Base-by-base conservation (phyloP, 805 yeast species). In the Kluyveromyces wickerhamii region DNA sequence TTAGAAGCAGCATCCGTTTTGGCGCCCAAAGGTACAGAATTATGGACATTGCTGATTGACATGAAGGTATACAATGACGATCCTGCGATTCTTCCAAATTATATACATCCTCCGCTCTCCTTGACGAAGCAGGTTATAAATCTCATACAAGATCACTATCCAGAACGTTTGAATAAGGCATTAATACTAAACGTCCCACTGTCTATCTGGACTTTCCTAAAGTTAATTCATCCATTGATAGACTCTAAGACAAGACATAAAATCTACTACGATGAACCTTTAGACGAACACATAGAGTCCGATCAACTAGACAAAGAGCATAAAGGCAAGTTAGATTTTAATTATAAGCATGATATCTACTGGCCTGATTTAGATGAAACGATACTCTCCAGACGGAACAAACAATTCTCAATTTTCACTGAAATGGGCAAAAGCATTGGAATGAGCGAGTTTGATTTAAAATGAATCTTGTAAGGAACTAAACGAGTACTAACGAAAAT, bases 1-100 rank as follows among this genome's bases (percentile, higher is more conserved):
- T 59, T 72, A 48, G 79, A 74, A 44, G 47, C 65, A 20, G 71
- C 72, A 7, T 70, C 69, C 5, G 63, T 67, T 27, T 60, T 62
- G 50, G 69, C 71, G 69, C 79, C 79, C 4, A 74, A 73, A 29
- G 79, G 78, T 22, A 77, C 71, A 32, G 78, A 73, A 35, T 64
- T 72, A 3, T 52, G 73, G 21, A 74, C 78, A 6, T 61, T 73
- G 14, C 56, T 74, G 36, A 72, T 72, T 25, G 79, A 74, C 51
- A 73, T 74, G 52, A 70, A 72, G 42, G 65, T 69, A 11, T 58
- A 55, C 29, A 60, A 51, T 15, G 54, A 57, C 1, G 64, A 63
- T 7, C 47, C 57, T 11, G 48, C 54, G 11, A 45, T 52, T n/a
- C 58, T 58, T 32, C 54, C 69, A 54, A 51, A 67, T 59, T 4